Conservation (phyloP, 2,329 filamentous ascomycete species). For the Trichoderma sp. region DNA sequence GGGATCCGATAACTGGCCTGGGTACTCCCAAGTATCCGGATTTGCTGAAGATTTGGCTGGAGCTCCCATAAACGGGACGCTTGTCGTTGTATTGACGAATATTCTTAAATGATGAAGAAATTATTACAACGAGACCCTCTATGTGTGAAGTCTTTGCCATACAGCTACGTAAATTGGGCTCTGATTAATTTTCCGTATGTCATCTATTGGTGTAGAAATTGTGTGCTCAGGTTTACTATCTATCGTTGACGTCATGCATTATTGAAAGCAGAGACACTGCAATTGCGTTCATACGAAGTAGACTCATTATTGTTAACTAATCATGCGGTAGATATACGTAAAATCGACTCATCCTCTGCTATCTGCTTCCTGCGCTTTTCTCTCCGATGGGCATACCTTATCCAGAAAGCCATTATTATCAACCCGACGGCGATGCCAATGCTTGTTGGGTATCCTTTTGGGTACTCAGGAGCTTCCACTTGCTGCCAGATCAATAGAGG, state of each 20-base stretch:
- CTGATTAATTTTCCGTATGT: background rate
- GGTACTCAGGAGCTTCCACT: conserved; percentile 62
- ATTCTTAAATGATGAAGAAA: background rate
- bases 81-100: background rate
- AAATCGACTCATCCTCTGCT: background rate
- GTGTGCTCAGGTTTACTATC: background rate
- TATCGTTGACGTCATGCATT: background rate
- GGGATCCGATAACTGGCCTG: conserved; percentile 29
- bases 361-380: conserved; percentile 37
- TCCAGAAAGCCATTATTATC: conserved; percentile 54
- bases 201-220: background rate
- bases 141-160: background rate
- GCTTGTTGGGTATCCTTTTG: conserved; percentile 63
- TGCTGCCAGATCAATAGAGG: conserved; percentile 69
- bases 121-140: background rate
- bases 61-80: background rate
- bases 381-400: conserved; percentile 51
- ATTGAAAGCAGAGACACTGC: background rate
- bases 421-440: conserved; percentile 53
- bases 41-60: conserved; percentile 26
- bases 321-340: background rate
- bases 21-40: conserved; percentile 29
- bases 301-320: background rate
- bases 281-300: no score
- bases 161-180: background rate